Base-by-base conservation (phyloP, 352 stramenopile species). In the Globisporangium mamillatum region DNA sequence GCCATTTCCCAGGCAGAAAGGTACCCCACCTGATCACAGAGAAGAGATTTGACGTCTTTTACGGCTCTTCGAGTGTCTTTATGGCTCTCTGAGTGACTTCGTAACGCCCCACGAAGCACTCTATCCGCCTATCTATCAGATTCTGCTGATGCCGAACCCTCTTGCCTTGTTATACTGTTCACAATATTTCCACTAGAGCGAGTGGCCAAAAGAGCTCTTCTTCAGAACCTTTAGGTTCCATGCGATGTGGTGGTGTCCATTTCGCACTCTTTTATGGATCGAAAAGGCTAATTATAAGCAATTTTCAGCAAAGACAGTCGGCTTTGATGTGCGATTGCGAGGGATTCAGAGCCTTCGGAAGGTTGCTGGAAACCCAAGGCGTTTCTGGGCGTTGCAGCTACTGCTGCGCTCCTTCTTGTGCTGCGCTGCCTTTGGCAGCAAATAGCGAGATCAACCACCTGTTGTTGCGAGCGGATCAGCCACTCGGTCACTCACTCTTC, bases 401-500 rank as follows among this genome's bases (percentile, higher is more conserved):
- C 25, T 3, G 7, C 24, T 1, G 4, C 16, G 0, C 20, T 20
- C 4, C 41, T 38, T 36, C 25, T 56, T 22, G 32, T 3, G 32
- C 4, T 10, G 5, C 53, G 5, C 24, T 2, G 16, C 34, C 12
- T n/a, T 22, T 58, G 20, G n/a, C 52, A 8, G 10, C 24, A 36
- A 34, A 29, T 25, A 58, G 53, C 53, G 14, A 58, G 22, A 57
- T 57, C 24, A 1, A 10, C 22, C 20, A 7, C 10, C 53, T 32
- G 29, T 32, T 57, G 52, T 9, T 20, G 41, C 41, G 41, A 48
- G 41, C 14, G 2, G 41, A n/a, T 56, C 20, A 56, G n/a, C 6
- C n/a, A 16, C 50, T 32, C 50, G 27, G 22, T 22, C 25, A 41
- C n/a, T 64, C 59, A 64, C n/a, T 64, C 60, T 22, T 18, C 41